Evolutionary conservation across 257 asterid genomes (phyloP).

Genomic region (Jaltomata sinuosa): DNA sequence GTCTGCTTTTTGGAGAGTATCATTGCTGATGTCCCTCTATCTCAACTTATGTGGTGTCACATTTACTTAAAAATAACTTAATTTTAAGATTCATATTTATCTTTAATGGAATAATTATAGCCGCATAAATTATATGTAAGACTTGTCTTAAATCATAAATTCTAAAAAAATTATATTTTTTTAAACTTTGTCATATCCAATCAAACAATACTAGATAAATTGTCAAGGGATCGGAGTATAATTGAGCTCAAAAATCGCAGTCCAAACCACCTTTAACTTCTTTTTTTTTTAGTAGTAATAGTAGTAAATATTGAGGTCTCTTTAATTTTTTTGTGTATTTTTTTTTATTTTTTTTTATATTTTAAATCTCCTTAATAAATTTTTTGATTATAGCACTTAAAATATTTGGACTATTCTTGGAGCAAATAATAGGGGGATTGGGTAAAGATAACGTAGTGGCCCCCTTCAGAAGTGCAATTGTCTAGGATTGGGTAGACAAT

Average conservation of each 20-base stretch:
- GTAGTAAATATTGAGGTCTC: no score
- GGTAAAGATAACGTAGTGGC: slow-evolving; percentile 7
- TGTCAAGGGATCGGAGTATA: not conserved
- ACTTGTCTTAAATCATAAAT: not conserved
- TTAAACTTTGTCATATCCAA: not conserved
- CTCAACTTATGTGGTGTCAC: not conserved
- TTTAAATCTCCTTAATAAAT: not conserved
- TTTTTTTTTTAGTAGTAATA: no score
- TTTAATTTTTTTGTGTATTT: no score
- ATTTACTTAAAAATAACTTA: not conserved
- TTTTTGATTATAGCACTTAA: not conserved
- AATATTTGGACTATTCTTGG: not conserved
- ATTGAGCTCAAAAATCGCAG: no score
- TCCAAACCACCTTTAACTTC: no score
- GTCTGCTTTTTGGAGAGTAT: not conserved
- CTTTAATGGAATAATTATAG: not conserved
- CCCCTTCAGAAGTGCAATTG: slow-evolving; percentile 21
- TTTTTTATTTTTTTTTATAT: no score
- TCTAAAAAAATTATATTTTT: not conserved
- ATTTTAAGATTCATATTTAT: not conserved
- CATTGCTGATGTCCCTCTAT: not conserved
- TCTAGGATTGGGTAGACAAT: slow-evolving; percentile 34
- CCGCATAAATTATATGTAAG: not conserved
- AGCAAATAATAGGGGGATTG: not conserved
- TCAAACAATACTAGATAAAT: not conserved